Base-by-base conservation (phyloP, 345 rosid genomes). In the Aquilaria sinensis region DNA sequence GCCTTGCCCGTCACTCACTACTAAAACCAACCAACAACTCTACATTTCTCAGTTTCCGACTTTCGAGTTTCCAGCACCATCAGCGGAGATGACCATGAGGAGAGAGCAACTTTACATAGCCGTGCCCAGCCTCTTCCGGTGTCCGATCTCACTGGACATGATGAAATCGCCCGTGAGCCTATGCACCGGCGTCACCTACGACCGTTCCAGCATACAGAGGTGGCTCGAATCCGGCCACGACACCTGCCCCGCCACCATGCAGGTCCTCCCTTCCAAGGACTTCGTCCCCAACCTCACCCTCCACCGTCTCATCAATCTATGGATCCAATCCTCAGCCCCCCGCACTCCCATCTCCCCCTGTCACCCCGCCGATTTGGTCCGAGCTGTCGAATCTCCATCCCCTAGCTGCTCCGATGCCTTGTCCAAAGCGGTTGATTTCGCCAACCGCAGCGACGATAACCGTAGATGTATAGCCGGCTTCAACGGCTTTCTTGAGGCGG, bases 151-250 rank as follows among this genome's bases (percentile, higher is more conserved):
- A 4, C 86, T 93, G 0, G 98, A 93, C 72, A 86, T 93, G 9
- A 93, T 93, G 98, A 81, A 64, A 56, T 90, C 97, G 9, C 96
- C 98, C 2, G 98, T 93, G 31, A 93, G 88, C 69, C 91, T 93
- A 60, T 84, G 81, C 78, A 93, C 98, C 43, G 97, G 98, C 32
- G 85, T 92, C 14, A 92, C 98, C 54, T 89, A 92, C 80, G 98
- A 93, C 63, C 92, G 97, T 52, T 62, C 87, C 64, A 81, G 87
- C 72, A 93, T 90, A 72, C 90, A 90, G 61, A 71, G 81, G 12
- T 93, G 98, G 98, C 82, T 93, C 49, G 92, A 90, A 89, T 65
- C 98, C 89, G 43, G 90, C 87, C 58, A 63, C 15, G 51, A 63
- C 49, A 63, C 66, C 7, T 63, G 66, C 46, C 66, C 66, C 16